A percentile compares a stretch with the other conserved stretches of the same genome.
phyloP scores from a whole-genome alignment of 2,329 filamentous ascomycete species.

The Tolypocladium sp. region DNA sequence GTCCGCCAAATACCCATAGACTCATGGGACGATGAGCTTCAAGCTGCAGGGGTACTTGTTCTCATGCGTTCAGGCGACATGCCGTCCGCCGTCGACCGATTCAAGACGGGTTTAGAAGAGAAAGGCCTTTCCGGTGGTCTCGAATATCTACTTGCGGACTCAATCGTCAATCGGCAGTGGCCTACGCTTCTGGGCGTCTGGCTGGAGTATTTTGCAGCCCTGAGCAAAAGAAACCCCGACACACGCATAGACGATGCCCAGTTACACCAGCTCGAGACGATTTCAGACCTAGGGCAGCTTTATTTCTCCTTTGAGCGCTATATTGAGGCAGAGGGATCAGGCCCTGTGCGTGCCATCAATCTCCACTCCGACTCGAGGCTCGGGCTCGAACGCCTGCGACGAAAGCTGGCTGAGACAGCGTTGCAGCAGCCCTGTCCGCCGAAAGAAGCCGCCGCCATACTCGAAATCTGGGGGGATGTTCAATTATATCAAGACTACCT shows the following conservation, averaged over 20 bases:
- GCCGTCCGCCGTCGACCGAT: slow-evolving; percentile 28
- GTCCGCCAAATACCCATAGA: slow-evolving; percentile 27
- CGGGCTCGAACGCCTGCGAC: slow-evolving; percentile 18
- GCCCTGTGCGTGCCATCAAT: slow-evolving; percentile 13
- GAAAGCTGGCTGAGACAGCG: slow-evolving; percentile 19
- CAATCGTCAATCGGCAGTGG: slow-evolving; percentile 28
- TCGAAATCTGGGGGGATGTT: slow-evolving; percentile 28
- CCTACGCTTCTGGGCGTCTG: slow-evolving; percentile 24
- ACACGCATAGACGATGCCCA: neutral
- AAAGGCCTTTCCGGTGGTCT: slow-evolving; percentile 27
- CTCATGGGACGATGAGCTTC: slow-evolving; percentile 29
- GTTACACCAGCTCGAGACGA: slow-evolving; percentile 12
- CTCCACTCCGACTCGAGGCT: slow-evolving; percentile 9
- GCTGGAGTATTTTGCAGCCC: slow-evolving; percentile 20
- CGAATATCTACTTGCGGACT: slow-evolving; percentile 32
- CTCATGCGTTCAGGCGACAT: slow-evolving; percentile 30
- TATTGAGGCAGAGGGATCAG: slow-evolving; percentile 16
- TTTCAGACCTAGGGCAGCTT: slow-evolving; percentile 18
- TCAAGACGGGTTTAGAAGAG: slow-evolving; percentile 25
- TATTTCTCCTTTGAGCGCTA: slow-evolving; percentile 25
- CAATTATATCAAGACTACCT: slow-evolving; percentile 36
- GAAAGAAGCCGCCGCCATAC: slow-evolving; percentile 24
- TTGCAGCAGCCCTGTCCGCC: slow-evolving; percentile 24
- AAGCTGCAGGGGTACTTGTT: slow-evolving; percentile 31
- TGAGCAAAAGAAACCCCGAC: neutral